These are phyloP conservation scores for Coccomyxa sp. DNA, from an alignment of 139 green algal species.

Conservation along the genomic window DNA sequence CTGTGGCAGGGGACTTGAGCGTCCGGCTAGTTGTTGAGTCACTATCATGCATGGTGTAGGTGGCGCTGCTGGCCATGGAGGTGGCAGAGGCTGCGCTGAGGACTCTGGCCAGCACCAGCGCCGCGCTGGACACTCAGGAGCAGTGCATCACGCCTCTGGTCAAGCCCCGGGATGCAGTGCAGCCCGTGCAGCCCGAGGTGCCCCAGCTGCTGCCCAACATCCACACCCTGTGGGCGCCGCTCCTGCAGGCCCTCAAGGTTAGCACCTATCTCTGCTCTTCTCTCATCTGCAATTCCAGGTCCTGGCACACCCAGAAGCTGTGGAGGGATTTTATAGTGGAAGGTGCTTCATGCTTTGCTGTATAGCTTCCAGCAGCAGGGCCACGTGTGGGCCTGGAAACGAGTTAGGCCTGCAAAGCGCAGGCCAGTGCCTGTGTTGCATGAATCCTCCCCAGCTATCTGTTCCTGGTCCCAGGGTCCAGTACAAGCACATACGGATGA, in stretches of 20 bases:
- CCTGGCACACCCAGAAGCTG: background rate
- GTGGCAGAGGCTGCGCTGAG: slow-evolving; percentile 11
- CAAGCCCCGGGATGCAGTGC: slow-evolving; percentile 18
- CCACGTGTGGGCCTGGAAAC: too few species aligned
- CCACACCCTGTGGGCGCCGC: slow-evolving; percentile 50
- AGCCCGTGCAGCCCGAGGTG: slow-evolving; percentile 41
- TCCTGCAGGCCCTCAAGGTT: slow-evolving; percentile 52
- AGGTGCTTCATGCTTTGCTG: background rate
- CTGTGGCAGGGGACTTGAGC: too few species aligned
- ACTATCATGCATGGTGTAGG: slow-evolving; percentile 15
- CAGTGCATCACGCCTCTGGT: slow-evolving; percentile 19
- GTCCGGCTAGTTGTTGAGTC: too few species aligned
- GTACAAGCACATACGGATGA: too few species aligned
- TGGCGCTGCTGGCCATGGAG: slow-evolving; percentile 42
- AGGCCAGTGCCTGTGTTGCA: too few species aligned
- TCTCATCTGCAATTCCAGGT: background rate
- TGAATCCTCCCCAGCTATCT: too few species aligned
- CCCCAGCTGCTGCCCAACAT: slow-evolving; percentile 65
- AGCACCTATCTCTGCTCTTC: background rate
- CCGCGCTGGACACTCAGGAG: slow-evolving; percentile 19
- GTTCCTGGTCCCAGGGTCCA: too few species aligned
- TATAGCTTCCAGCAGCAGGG: background rate
- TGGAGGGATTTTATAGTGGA: background rate
- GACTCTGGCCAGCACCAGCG: slow-evolving; percentile 14
- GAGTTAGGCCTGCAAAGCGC: too few species aligned